Percentiles rank a stretch among this genome's conserved stretches.
These are phyloP conservation scores for Moesziomyces antarcticus DNA, from an alignment of 1,284 basidiomycete genomes.

Conservation along the genomic window DNA sequence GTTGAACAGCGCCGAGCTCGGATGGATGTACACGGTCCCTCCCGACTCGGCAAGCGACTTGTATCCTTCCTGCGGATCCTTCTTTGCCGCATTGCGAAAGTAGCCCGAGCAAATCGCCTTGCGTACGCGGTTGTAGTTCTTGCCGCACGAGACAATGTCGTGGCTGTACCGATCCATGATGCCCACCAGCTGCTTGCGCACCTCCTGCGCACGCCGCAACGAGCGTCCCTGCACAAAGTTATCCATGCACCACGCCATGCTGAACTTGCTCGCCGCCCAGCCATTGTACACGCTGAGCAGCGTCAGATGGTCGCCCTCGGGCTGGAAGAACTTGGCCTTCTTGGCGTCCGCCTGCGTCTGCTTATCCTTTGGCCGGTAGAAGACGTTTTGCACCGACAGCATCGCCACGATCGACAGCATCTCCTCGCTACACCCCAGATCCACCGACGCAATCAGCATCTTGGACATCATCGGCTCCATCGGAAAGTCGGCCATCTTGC, in stretches of 20 bases:
- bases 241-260: constrained; percentile 78
- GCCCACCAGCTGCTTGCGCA: constrained; percentile 93
- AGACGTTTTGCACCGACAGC: constrained; percentile 95
- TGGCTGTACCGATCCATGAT: constrained; percentile 99
- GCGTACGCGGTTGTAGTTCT: constrained; percentile 91
- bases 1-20: constrained; percentile 96
- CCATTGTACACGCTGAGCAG: constrained; percentile 96
- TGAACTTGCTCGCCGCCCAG: constrained; percentile 95
- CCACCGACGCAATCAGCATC: constrained; percentile 98
- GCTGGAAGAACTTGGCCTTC: constrained; percentile 86
- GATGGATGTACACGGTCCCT: constrained; percentile 94
- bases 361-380: constrained; percentile 98
- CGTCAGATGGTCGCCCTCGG: constrained; percentile 96
- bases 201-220: constrained; percentile 96
- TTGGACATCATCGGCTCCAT: constrained; percentile 96
- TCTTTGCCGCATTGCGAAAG: constrained; percentile 73
- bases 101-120: constrained; percentile 92
- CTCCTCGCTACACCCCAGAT: constrained; percentile 93
- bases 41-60: constrained; percentile 90
- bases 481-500: constrained; percentile 99
- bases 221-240: constrained; percentile 98
- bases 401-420: constrained; percentile 96
- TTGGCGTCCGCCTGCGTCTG: constrained; percentile 98
- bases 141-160: constrained; percentile 89
- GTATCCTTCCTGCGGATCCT: constrained; percentile 77